Evolutionary conservation across 2,329 filamentous ascomycete species (phyloP), one percentile per base, ranked within the genome.

Genomic region (Metarhizium guizhouense): DNA sequence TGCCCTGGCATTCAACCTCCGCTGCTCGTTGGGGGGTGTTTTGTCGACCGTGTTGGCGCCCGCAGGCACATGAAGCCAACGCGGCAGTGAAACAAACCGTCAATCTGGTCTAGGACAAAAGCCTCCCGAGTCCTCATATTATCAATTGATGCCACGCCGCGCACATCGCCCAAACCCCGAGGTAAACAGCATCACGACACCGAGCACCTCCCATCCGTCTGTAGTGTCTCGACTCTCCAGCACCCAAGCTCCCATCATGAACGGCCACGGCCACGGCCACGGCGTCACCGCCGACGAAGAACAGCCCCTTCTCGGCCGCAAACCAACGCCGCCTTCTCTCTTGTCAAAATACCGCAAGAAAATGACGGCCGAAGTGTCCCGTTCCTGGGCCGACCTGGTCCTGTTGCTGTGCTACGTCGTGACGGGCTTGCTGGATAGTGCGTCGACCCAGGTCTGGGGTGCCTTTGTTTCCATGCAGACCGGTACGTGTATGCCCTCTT

Each of bases 401-500:
- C 76, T 93, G 43, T 73, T 93, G 4, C 72, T 82, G 32, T 90
- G 86, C 70, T 92, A 91, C 67, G 72, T 88, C 60, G 86, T 91
- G 65, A 92, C 88, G 0, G 88, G 88, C 4, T 74, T 93, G 11
- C 78, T 90, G 7, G 88, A 93, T 70, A 89, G 86, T 70, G 84
- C 86, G 2, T 84, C 87, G 2, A 86, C 88, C 50, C 86, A 84
- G 56, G 86, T 87, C 47, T 92, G 87, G 85, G 86, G 87, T 13
- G 85, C 85, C 3, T 93, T 93, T 63, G 87, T 90, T 45, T 88
- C 85, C 63, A 92, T 92, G 88, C 88, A 92, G 66, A 92, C 88
- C 36, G 87, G 87, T 82, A 64, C 60, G 74, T 70, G 3, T 20
- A 25, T 25, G 25, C 25, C 25, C 25, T 25, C 25, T 25, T 25